Evolutionary conservation across 495 filamentous ascomycete genomes (phyloP).

Genomic region (Thermothielavioides terrestris): DNA sequence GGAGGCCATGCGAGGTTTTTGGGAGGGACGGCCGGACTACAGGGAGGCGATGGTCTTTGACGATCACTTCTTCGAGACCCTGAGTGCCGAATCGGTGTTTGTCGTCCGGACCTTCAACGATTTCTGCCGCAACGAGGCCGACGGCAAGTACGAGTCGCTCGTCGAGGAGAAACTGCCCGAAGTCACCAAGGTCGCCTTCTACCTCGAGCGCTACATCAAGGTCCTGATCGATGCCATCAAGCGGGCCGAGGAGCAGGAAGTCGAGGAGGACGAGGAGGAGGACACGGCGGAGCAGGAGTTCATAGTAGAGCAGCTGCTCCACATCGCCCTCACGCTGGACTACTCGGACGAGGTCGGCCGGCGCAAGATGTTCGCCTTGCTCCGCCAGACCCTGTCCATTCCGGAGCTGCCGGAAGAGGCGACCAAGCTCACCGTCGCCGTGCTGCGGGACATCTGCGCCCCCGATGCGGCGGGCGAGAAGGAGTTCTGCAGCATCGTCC

Average conservation of each 20-base stretch:
- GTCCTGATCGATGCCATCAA: constrained; percentile 61
- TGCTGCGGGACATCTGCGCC: constrained; percentile 72
- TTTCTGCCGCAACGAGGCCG: constrained; percentile 65
- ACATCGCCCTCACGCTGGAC: constrained; percentile 84
- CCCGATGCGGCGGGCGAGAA: constrained; percentile 69
- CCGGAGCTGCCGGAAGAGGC: constrained; percentile 85
- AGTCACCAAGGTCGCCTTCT: constrained; percentile 79
- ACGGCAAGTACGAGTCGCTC: constrained; percentile 59
- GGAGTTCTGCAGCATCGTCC: constrained; percentile 86
- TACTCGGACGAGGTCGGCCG: constrained; percentile 93
- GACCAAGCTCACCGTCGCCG: constrained; percentile 79
- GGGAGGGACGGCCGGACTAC: constrained; percentile 89
- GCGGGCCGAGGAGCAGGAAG: constrained; percentile 45
- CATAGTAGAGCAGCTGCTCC: constrained; percentile 85
- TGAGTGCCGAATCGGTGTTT: constrained; percentile 81
- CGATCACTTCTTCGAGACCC: constrained; percentile 77
- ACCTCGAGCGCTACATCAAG: constrained; percentile 69
- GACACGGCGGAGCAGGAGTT: constrained; percentile 83
- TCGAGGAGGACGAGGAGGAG: constrained; percentile 59
- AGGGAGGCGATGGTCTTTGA: constrained; percentile 71
- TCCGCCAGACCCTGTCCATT: constrained; percentile 75
- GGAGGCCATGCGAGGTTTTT: constrained; percentile 91
- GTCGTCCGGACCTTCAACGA: constrained; percentile 87
- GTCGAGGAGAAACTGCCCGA: constrained; percentile 91
- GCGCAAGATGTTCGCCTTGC: constrained; percentile 84